Evolutionary conservation across 331 rosid species (phyloP), one percentile per base, ranked within the genome.

Genomic region (Spiraea crenata): DNA sequence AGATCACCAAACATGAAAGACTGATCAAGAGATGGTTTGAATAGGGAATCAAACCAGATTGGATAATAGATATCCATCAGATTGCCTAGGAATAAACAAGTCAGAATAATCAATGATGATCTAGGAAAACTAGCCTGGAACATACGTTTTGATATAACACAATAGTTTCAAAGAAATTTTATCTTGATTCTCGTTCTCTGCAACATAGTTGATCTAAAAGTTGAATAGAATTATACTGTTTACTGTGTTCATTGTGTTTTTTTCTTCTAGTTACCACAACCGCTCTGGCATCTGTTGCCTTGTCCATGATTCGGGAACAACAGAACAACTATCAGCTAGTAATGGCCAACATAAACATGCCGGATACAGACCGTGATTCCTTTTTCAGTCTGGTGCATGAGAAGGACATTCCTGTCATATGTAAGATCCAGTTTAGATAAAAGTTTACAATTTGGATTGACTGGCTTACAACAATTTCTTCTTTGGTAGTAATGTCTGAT

Each of bases 181-280:
- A 7, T 11, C 9, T 63, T 69, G 4, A 61, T 52, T 17, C 5
- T 13, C 35, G 49, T 62, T 31, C 20, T 59, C 5, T 13, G 60
- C 39, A 50, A 42, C 41, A 7, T 37, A n/a, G 40, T 72, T 34
- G 11, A 25, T 38, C n/a, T 45, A 6, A 3, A 35, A 34, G 10
- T 20, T 4, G 3, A 55, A 49, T 37, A 13, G 11, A 59, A 39
- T 19, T 51, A n/a, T n/a, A 38, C 72, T 46, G 16, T 14, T 7
- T 40, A 1, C 42, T 9, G 14, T 65, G 15, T 25, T 49, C 1
- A 25, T 25, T 25, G 31, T 44, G 45, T 76, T n/a, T 11, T 55
- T 37, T 57, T 5, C 49, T 55, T 80, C 63, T 67, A 83, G 87
- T 83, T 70, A 77, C 80, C 9, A 57, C 76, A 19, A 52, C 77